Evolutionary conservation across 1,139 yeast genomes (phyloP), one percentile per base, ranked within the genome.

Genomic region (Suhomyces ambrosiae): DNA sequence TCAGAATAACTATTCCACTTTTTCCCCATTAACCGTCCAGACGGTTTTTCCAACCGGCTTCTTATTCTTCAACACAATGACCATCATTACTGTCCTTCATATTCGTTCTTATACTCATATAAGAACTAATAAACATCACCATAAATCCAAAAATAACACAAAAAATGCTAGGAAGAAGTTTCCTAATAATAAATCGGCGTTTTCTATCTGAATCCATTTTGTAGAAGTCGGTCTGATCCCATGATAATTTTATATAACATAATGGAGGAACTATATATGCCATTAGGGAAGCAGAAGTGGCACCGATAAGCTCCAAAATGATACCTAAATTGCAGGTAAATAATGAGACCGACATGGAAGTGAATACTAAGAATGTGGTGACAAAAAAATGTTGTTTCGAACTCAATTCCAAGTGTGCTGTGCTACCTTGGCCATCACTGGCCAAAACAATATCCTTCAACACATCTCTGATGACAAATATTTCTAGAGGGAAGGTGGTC

Each of bases 181-280:
- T 69, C 28, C 44, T 44, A 0, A 63, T 11, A 9, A 64, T 45
- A 40, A 70, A 71, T 3, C 45, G 41, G 33, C 55, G 50, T 36
- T 56, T 67, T 9, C 63, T 66, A 2, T 41, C 30, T 0, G 47
- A 18, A 18, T 70, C 71, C 28, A 77, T 30, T 53, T 47, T 27
- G 15, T 54, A 48, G 21, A 70, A 57, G 45, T 79, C 79, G 13
- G 63, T 55, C 12, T 65, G 59, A 37, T 73, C 73, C 50, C 76
- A 71, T 0, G 87, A 75, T 47, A 89, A 71, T 46, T 82, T 80
- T 43, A 87, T 61, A 53, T 76, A 86, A 53, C 96, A 89, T 59
- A 83, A 59, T 5, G 97, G 96, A 1, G 97, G 97, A 9, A 90
- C 67, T 14, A 90, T 87, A 53, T 87, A 90, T 0, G 97, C 97